Evolutionary conservation across 495 filamentous ascomycete species (phyloP).

Genomic region (Rhypophila decipiens): DNA sequence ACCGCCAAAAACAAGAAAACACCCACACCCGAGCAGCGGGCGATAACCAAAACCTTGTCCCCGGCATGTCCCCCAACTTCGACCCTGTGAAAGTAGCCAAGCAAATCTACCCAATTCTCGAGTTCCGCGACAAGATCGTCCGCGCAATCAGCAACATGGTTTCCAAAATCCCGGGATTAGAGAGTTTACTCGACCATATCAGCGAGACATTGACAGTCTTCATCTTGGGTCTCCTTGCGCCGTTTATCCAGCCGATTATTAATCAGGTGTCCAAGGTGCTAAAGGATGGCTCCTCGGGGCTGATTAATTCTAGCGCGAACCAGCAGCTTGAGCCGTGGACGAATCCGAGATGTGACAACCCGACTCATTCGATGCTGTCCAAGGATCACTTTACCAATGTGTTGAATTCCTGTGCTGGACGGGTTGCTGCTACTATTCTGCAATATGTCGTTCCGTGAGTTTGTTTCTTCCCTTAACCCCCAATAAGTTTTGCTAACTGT

Average conservation of each 20-base stretch:
- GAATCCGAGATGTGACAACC: constrained; percentile 76
- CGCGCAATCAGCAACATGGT: constrained; percentile 74
- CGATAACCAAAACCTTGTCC: constrained; percentile 49
- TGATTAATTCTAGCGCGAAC: constrained; percentile 72
- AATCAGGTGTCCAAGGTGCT: constrained; percentile 73
- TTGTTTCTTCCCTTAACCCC: not conserved
- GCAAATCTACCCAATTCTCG: constrained; percentile 90
- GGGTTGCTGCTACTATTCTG: constrained; percentile 70
- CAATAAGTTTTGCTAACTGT: no score
- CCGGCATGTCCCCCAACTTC: constrained; percentile 65
- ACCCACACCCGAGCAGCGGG: constrained; percentile 17
- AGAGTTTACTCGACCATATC: constrained; percentile 80
- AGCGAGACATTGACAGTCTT: constrained; percentile 87
- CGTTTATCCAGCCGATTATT: constrained; percentile 87
- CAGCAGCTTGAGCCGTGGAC: constrained; percentile 91
- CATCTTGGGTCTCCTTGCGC: constrained; percentile 79
- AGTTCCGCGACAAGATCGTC: constrained; percentile 90
- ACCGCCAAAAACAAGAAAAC: constrained; percentile 66
- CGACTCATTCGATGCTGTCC: constrained; percentile 88
- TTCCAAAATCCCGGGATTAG: constrained; percentile 86
- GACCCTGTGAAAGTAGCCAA: constrained; percentile 75
- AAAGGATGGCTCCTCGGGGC: constrained; percentile 72
- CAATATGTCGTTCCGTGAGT: constrained; percentile 72
- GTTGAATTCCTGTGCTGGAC: constrained; percentile 80
- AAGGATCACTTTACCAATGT: constrained; percentile 97